Evolutionary conservation across 345 rosid species (phyloP).

Genomic region (Citrus sp.): DNA sequence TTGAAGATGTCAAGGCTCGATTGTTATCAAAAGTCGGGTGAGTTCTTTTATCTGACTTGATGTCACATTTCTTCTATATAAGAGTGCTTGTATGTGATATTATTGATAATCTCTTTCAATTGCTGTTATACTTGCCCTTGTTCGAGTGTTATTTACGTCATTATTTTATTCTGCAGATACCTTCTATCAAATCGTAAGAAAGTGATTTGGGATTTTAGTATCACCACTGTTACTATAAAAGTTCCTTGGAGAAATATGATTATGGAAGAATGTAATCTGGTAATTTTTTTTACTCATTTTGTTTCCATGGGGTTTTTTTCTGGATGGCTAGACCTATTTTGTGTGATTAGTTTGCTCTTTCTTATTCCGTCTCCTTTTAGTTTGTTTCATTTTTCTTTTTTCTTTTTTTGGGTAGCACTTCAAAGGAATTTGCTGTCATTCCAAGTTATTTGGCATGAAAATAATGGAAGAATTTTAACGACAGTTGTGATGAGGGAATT

Average conservation of each 20-base stretch:
- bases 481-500: not conserved
- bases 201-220: conserved; percentile 58
- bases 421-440: no score
- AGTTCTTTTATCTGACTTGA: conserved; percentile 31
- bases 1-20: conserved; percentile 57
- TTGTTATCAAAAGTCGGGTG: conserved; percentile 69
- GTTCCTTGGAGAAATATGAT: conserved; percentile 46
- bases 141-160: not conserved
- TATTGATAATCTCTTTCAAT: not conserved
- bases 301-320: not conserved
- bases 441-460: not conserved
- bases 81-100: not conserved
- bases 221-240: conserved; percentile 41
- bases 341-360: not conserved
- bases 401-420: no score
- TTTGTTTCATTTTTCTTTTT: not conserved
- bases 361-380: not conserved
- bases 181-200: conserved; percentile 55
- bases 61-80: not conserved
- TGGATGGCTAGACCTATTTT: not conserved
- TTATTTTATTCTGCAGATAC: conserved; percentile 46
- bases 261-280: conserved; percentile 57
- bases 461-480: not conserved
- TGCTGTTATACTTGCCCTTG: not conserved
- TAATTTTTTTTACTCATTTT: conserved; percentile 23